Evolutionary conservation across 2,329 filamentous ascomycete species (phyloP).

Genomic region (Xylariaceae sp.): DNA sequence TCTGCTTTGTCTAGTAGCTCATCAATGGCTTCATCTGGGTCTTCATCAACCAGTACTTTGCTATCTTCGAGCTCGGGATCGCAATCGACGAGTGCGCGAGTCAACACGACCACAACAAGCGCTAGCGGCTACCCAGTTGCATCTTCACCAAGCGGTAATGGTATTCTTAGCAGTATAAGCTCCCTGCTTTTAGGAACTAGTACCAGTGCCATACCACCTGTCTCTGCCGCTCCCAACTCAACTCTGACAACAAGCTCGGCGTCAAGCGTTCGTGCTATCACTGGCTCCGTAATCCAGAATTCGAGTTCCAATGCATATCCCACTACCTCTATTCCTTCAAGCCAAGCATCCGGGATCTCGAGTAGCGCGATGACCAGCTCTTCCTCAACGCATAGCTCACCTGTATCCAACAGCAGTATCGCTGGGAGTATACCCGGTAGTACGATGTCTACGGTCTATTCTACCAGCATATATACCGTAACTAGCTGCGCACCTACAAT

Average conservation of each 20-base stretch:
- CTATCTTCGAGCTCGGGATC: background rate
- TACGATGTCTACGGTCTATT: constrained; percentile 24
- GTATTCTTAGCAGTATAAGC: constrained; percentile 28
- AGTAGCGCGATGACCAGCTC: background rate
- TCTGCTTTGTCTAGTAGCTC: constrained; percentile 1
- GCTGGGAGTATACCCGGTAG: constrained; percentile 3
- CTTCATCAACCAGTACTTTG: background rate
- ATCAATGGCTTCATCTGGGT: background rate
- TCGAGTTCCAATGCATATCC: background rate
- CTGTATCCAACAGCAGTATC: constrained; percentile 3
- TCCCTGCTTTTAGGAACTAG: constrained; percentile 25
- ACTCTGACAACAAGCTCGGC: constrained; percentile 1
- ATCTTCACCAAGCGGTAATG: constrained; percentile 18
- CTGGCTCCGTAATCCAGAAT: background rate
- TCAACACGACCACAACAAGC: background rate
- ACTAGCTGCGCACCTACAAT: constrained; percentile 25
- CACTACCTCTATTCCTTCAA: background rate
- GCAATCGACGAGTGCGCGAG: background rate
- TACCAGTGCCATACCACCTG: constrained; percentile 1
- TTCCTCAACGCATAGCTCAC: background rate
- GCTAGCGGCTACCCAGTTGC: constrained; percentile 16
- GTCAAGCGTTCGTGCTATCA: background rate
- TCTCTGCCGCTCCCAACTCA: too few relatives aligned
- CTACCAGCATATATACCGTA: constrained; percentile 27
- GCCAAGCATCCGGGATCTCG: background rate